These are phyloP conservation scores for Oryza glumipatula DNA, from an alignment of 176 grass and related monocot genomes.

Conservation along the genomic window DNA sequence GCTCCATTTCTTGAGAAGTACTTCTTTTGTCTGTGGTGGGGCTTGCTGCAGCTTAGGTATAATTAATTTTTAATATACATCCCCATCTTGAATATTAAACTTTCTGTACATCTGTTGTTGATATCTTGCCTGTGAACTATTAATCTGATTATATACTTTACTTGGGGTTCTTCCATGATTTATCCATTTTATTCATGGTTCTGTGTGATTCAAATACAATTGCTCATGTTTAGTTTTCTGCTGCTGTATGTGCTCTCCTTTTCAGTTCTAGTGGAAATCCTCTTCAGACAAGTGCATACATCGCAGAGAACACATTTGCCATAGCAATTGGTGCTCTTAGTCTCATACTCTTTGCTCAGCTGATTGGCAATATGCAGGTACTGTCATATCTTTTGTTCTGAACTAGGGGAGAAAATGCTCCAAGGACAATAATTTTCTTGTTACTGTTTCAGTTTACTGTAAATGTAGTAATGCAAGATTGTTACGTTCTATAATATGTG, in stretches of 20 bases:
- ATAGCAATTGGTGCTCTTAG: constrained; percentile 80
- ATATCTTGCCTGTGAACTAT: background rate
- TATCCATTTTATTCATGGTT: background rate
- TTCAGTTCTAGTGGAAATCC: constrained; percentile 86
- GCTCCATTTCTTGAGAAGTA: constrained; percentile 69
- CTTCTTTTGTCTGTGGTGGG: constrained; percentile 93
- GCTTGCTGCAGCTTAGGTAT: constrained; percentile 83
- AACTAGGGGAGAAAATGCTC: constrained; percentile 15
- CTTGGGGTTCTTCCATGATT: background rate
- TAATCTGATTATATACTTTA: background rate
- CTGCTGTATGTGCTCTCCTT: constrained; percentile 6
- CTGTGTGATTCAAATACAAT: constrained; percentile 9
- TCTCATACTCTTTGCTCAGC: constrained; percentile 85
- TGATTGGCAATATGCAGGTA: constrained; percentile 96
- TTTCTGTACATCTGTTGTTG: background rate
- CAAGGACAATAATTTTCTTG: background rate
- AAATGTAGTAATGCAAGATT: constrained; percentile 4
- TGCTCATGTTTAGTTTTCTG: constrained; percentile 12
- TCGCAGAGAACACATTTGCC: constrained; percentile 67
- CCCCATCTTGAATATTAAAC: background rate
- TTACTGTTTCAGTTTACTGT: constrained; percentile 13
- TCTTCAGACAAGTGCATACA: constrained; percentile 59
- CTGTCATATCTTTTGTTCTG: background rate
- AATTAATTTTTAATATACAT: background rate
- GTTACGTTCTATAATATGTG: background rate